Conservation (phyloP, 805 yeast species). For the Ogataea naganishii region DNA sequence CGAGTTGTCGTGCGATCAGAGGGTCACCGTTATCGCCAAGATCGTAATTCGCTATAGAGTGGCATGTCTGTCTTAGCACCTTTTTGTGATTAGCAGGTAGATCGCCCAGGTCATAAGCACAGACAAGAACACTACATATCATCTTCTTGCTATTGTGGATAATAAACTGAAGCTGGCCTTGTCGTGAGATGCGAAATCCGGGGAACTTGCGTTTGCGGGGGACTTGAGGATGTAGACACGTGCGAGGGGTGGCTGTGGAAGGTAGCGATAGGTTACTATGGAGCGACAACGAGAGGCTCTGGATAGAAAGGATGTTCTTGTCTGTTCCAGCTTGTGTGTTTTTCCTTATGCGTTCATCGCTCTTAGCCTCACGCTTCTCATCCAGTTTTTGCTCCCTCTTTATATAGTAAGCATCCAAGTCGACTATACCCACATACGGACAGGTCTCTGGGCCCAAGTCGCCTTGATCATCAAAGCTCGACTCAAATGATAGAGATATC, state of each 20-base stretch:
- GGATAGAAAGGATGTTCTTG: no score
- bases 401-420: conserved; percentile 17
- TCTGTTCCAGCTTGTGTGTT: no score
- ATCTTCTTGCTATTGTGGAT: conserved; percentile 22
- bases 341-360: no score
- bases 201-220: conserved; percentile 17
- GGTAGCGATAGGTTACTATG: no score
- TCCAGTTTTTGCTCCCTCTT: conserved; percentile 9
- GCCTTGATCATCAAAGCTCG: conserved; percentile 4
- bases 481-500: neutral
- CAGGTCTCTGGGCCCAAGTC: no score
- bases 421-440: conserved; percentile 25
- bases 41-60: conserved; percentile 12
- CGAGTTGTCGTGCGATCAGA: conserved; percentile 7
- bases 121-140: conserved; percentile 14
- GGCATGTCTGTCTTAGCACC: conserved; percentile 16
- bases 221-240: no score
- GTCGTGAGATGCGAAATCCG: conserved; percentile 17
- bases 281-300: no score
- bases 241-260: no score
- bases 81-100: conserved; percentile 17
- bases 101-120: conserved; percentile 17
- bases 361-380: neutral
- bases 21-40: conserved; percentile 7
- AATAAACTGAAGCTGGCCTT: conserved; percentile 21